Evolutionary conservation across 345 rosid genomes (phyloP), one percentile per base, ranked within the genome.

Genomic region (Euphorbia peplus): DNA sequence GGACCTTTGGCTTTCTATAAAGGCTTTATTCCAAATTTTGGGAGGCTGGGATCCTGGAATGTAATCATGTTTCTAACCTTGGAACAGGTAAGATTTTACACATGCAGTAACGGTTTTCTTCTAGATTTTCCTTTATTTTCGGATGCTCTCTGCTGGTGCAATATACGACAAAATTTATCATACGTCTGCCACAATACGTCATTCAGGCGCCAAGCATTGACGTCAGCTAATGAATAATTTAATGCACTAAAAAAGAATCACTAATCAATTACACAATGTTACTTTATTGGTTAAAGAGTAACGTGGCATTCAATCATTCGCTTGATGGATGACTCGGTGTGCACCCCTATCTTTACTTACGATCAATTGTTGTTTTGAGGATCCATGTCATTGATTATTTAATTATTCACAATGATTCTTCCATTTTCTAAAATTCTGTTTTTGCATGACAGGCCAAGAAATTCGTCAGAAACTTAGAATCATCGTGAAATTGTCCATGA

Each of bases 41-140:
- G 83, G 60, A 84, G 95, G 72, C 87, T 95, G 41, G 99, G 97
- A 65, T 88, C 95, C 55, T 95, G 99, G 99, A 95, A 95, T 1
- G 97, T 73, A 18, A 67, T 91, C 50, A 91, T 95, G 99, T 95
- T 95, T 82, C 87, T 95, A 71, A 91, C 90, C 39, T 84, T 91
- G 47, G 99, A 91, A 80, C 96, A 91, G 80, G 99, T 95, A 84
- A 58, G 24, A 19, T 58, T 71, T 14, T 28, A 52, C 21, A 4
- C 22, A 19, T 19, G 3, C 75, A 37, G 46, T 25, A 35, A 14
- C 64, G 10, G 30, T 4, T 71, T 28, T 60, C 63, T 25, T 61
- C 41, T 3, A 25, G 37, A 32, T 32, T 32, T 32, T 32, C 37
- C 37, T 32, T 32, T 32, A 32, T 32, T 32, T 32, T 6, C 3